Evolutionary conservation across 208 protist genomes (phyloP), one percentile per base, ranked within the genome.

Genomic region (Crithidia expoeki): DNA sequence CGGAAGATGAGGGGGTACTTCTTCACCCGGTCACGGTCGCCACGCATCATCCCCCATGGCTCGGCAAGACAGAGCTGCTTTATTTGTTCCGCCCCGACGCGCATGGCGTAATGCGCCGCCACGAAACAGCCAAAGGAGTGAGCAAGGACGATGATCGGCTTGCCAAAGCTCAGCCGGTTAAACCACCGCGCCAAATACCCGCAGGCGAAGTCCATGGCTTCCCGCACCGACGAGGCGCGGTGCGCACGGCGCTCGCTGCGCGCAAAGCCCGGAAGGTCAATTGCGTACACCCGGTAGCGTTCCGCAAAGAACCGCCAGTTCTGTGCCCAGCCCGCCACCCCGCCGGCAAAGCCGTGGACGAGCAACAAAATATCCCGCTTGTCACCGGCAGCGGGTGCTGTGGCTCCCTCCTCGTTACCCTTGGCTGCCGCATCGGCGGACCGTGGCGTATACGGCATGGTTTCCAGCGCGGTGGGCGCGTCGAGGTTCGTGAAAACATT

Each of bases 41-140:
- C 63, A 4, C 40, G 49, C 67, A 76, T 69, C n/a, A 88, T 63
- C 16, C 87, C 87, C 87, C 87, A 93, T 27, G 87, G 84, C 32
- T 93, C 87, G 19, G 73, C 76, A 2, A 90, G 53, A 6, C 65
- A 61, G 2, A 93, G 66, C 42, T 72, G 42, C 56, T 76, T 68
- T 16, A 93, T 64, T 21, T 67, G 32, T 2, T 19, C 40, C 2
- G 74, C 56, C 0, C 74, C 74, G 44, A 4, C 12, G 7, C 74
- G 71, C 65, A 90, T 81, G 4, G 83, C 67, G 67, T 78, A 88
- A 67, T 86, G 77, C 27, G 74, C 36, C 25, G 68, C 60, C 23
- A 93, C 63, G 55, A 81, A 90, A 44, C 62, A 70, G 27, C 87
- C 87, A 27, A 93, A 89, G 25, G 84, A 90, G 73, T 93, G 87